These are phyloP conservation scores for Chlorokybus atmophyticus DNA, from an alignment of 139 green algal species.

Conservation along the genomic window DNA sequence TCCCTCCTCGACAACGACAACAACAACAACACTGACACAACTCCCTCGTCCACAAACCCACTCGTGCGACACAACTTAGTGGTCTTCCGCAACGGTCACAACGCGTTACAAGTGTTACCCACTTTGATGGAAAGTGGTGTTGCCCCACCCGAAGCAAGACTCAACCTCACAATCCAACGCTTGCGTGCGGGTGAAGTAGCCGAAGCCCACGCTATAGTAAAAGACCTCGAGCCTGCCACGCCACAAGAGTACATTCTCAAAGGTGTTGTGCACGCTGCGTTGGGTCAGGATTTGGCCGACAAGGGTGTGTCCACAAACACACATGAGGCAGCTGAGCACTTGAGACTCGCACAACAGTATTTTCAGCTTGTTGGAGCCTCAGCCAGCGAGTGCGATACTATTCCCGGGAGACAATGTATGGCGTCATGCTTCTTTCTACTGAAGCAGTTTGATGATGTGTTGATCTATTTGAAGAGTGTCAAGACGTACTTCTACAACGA, in stretches of 20 bases:
- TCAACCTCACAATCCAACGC: conserved; percentile 77
- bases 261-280: conserved; percentile 50
- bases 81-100: conserved; percentile 58
- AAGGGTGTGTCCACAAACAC: no score
- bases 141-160: conserved; percentile 53
- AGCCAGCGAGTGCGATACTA: conserved; percentile 65
- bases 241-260: conserved; percentile 74
- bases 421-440: conserved; percentile 67
- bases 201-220: conserved; percentile 55
- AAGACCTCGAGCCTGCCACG: conserved; percentile 54
- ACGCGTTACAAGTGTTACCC: conserved; percentile 47
- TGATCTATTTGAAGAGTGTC: conserved; percentile 37
- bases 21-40: no score
- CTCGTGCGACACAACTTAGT: conserved; percentile 67
- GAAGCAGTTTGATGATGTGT: conserved; percentile 59
- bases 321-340: conserved; percentile 39
- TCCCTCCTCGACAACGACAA: conserved; percentile 41
- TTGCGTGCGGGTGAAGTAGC: no score
- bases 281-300: conserved; percentile 51
- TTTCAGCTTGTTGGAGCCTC: conserved; percentile 62
- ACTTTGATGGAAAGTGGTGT: conserved; percentile 42
- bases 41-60: no score
- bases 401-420: conserved; percentile 74
- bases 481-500: conserved; percentile 34
- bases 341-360: conserved; percentile 62